Evolutionary conservation across 306 rosid genomes (phyloP).

Genomic region (Gillenia trifoliata): DNA sequence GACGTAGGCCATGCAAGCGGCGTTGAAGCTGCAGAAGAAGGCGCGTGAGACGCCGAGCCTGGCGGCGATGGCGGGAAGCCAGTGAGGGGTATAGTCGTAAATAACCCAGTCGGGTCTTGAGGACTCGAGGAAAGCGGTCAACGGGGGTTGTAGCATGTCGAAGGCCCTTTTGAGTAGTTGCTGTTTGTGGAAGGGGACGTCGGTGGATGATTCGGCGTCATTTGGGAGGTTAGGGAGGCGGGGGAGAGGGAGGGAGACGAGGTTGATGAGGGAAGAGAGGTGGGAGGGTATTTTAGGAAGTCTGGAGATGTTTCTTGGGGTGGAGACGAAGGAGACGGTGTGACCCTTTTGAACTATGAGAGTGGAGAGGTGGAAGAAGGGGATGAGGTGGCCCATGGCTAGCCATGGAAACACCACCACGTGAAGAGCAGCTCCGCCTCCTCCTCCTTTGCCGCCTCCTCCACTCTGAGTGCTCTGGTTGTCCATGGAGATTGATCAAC

Average conservation of each 20-base stretch:
- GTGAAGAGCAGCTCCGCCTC: constrained; percentile 10
- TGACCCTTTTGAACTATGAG: constrained; percentile 35
- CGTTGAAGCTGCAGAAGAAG: constrained; percentile 36
- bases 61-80: constrained; percentile 40
- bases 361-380: constrained; percentile 35
- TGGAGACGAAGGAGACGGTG: constrained; percentile 33
- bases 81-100: constrained; percentile 51
- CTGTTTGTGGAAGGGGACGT: constrained; percentile 35
- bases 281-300: constrained; percentile 34
- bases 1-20: constrained; percentile 17
- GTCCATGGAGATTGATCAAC: not conserved
- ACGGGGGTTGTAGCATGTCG: constrained; percentile 25
- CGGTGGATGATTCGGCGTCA: constrained; percentile 38
- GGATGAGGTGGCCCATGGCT: constrained; percentile 49
- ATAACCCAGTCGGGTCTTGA: constrained; percentile 36
- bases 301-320: constrained; percentile 28
- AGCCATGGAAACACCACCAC: constrained; percentile 48
- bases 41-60: constrained; percentile 23
- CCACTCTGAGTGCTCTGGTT: not conserved
- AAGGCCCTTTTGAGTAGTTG: constrained; percentile 34
- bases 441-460: not conserved
- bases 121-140: constrained; percentile 12
- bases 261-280: constrained; percentile 28
- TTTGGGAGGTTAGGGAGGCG: constrained; percentile 24
- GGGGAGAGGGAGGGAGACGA: constrained; percentile 30